A percentile compares a stretch with the other conserved stretches of the same genome.
Evolutionary conservation across 345 rosid species (phyloP).

Genomic region (Trapa incisa): DNA sequence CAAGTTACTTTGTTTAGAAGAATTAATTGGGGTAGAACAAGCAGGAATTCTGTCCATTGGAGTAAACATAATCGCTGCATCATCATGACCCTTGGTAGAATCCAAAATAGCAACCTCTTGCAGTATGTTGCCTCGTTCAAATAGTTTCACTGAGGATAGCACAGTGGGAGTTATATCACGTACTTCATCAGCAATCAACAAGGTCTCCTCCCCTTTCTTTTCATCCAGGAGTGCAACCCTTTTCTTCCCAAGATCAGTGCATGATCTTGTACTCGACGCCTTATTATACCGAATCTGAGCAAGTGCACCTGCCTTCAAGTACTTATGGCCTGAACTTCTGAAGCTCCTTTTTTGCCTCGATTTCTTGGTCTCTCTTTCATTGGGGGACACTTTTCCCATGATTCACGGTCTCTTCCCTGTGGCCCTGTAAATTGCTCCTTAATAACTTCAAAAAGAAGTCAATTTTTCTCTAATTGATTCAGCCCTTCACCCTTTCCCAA

Average conservation of each 20-base stretch:
- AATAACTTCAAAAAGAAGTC: too few species aligned
- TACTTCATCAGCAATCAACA: conserved; percentile 15
- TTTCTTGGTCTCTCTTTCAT: conserved; percentile 29
- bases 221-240: conserved; percentile 38
- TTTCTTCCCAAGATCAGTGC: conserved; percentile 65
- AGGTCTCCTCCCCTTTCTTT: conserved; percentile 26
- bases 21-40: conserved; percentile 45
- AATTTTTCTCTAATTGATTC: too few species aligned
- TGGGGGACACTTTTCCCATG: conserved; percentile 68
- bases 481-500: too few species aligned
- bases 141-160: conserved; percentile 42
- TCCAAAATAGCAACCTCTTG: conserved; percentile 40
- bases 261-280: conserved; percentile 39
- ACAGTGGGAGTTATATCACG: conserved; percentile 40
- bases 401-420: too few species aligned
- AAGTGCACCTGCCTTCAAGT: conserved; percentile 56
- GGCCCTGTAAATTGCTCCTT: too few species aligned
- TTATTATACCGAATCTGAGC: conserved; percentile 49
- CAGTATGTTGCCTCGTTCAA: conserved; percentile 19
- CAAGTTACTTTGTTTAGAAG: conserved; percentile 26
- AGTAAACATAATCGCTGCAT: conserved; percentile 14
- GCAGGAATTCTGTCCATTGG: conserved; percentile 40
- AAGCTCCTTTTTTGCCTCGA: conserved; percentile 42
- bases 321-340: conserved; percentile 40
- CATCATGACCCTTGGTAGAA: conserved; percentile 25